phyloP scores from a whole-genome alignment of 768 basidiomycete species.

The Tricholoma bakamatsutake region DNA sequence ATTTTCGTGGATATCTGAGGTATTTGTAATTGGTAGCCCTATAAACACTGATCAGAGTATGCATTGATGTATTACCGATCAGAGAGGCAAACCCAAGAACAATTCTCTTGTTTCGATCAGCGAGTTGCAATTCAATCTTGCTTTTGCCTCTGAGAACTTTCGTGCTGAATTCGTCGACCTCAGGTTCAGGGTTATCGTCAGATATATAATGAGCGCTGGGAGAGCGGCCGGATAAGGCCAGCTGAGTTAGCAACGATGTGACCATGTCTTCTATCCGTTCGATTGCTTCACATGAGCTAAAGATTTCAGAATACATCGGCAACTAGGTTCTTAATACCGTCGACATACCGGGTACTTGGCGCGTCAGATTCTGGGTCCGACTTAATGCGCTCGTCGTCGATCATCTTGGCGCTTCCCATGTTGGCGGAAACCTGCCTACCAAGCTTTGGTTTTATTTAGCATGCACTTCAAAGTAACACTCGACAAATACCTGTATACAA shows the following conservation, averaged over 20 bases:
- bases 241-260: conserved; percentile 30
- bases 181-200: conserved; percentile 9
- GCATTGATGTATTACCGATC: background rate
- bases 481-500: background rate
- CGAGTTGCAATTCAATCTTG: conserved; percentile 29
- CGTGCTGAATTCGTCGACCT: conserved; percentile 3
- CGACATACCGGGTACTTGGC: conserved; percentile 1
- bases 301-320: background rate
- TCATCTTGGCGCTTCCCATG: background rate
- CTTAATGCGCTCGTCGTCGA: background rate
- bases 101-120: conserved; percentile 25
- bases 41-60: conserved; percentile 1
- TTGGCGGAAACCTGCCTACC: background rate
- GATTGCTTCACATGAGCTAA: conserved; percentile 14
- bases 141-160: conserved; percentile 13
- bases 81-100: conserved; percentile 20
- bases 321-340: background rate
- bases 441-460: background rate
- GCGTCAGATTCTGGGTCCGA: background rate
- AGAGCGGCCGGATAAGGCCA: conserved; percentile 19
- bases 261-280: conserved; percentile 30
- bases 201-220: conserved; percentile 3
- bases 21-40: conserved; percentile 15
- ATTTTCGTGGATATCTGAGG: conserved; percentile 32
- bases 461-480: background rate